Evolutionary conservation across 2,329 filamentous ascomycete genomes (phyloP), one percentile per base, ranked within the genome.

Genomic region (Immersiporthe knoxdaviesiana): DNA sequence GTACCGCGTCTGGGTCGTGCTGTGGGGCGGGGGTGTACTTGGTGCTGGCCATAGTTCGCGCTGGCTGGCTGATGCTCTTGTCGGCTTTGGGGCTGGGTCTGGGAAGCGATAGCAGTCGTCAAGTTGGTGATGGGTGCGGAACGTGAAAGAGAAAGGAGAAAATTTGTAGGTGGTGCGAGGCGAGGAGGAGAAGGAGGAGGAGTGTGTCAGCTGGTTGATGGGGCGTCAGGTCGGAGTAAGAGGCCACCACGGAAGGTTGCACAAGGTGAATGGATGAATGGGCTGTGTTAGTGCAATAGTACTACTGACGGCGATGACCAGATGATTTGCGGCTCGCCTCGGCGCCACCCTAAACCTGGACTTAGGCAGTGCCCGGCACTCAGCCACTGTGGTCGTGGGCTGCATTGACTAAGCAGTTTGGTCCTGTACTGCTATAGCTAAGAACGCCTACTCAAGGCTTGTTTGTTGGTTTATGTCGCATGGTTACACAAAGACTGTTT

Each of bases 11-110:
- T 60, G 94, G 95, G 82, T 97, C 95, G 78, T 92, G 91, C 83
- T 93, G 91, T 30, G 94, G 90, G 75, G 93, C 93, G 65, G 90
- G 87, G 73, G 91, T 87, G 80, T 97, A 98, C 81, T 95, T 96
- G 65, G 93, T 85, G 74, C 88, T 93, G 71, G 89, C 70, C 70
- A 72, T 85, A 44, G 18, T 63, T 63, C 56, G 41, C 44, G 65
- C 37, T 4, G 10, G 27, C 37, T 44, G n/a, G n/a, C n/a, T 58
- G 37, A 62, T 41, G 56, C 12, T 59, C 41, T 47, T 54, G 32
- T 8, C 35, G 35, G 11, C 52, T n/a, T 50, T 61, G 8, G n/a
- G n/a, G 35, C 50, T 62, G 39, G 4, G 35, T 8, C 8, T 11
- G 21, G 16, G 24, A 30, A 4, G 39, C 3, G 39, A n/a, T 8